Evolutionary conservation across 2,329 filamentous ascomycete genomes (phyloP), one percentile per base, ranked within the genome.

Genomic region (Claviceps digitariae): DNA sequence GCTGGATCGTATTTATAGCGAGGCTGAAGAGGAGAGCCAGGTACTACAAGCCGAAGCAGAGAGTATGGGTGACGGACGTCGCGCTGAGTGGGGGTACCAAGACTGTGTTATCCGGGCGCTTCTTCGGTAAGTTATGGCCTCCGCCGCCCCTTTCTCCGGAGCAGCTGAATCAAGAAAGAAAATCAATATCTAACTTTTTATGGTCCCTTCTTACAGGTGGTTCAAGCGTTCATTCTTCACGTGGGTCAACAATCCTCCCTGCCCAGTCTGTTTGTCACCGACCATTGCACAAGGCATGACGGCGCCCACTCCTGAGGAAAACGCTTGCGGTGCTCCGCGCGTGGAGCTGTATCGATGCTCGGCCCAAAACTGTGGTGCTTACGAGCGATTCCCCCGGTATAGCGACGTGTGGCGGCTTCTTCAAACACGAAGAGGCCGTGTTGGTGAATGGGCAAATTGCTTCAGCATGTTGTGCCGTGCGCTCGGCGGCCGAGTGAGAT

Each of bases 391-490:
- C 61, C 90, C 93, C 41, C 82, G 93, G 56, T 97, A 95, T 67
- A 91, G 88, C 55, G 91, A 98, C 66, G 91, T 95, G 27, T 97
- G 94, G 83, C 84, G 90, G 50, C 72, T 97, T 56, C 73, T 98
- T 45, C 86, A 96, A 67, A 94, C 89, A 29, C 78, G 87, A 60
- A 80, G 86, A 60, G 93, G 93, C 38, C 84, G 93, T 60, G 86
- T 86, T 56, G 93, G 93, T 57, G 93, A 98, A 72, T 97, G 93
- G 90, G 90, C 89, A 59, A 97, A 96, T 71, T 96, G 90, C 76
- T 98, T 98, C 72, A 91, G 86, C 72, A 97, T 97, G 93, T 78
- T 98, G 51, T 97, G 91, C 74, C 82, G 91, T 56, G 93, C 93
- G 4, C 82, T 97, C 15, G 91, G 91, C 50, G 87, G 86, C 56